Base-by-base conservation (phyloP, 306 rosid genomes). In the Acacia confusa region DNA sequence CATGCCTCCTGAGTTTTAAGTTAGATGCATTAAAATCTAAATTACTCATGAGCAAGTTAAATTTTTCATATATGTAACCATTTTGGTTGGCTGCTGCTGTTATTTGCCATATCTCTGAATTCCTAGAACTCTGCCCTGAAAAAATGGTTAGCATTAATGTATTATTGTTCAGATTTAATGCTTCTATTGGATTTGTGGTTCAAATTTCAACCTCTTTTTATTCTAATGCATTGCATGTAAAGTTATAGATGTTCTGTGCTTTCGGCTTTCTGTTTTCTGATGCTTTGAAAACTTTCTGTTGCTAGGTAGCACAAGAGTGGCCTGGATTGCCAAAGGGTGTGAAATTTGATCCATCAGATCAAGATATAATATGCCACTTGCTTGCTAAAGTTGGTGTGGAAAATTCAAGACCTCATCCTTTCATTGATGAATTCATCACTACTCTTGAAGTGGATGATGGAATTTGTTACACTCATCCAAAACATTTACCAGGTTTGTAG, bases 321-420 rank as follows among this genome's bases (percentile, higher is more conserved):
- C 97, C 97, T 22, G 98, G 98, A 80, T 83, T 94, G 64, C 98
- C 98, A 15, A 89, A 87, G 82, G 98, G 98, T 27, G 98, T 94
- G 64, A 94, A 94, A 81, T 94, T 94, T 86, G 94, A 92, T 85
- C 98, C 98, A 52, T 87, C 97, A 3, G 97, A 94, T 80, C 96
- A 88, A 40, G 98, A 92, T 83, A 88, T 92, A 69, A 88, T 92
- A 20, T 85, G 86, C 87, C 97, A 94, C 81, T 89, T 94, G 82
- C 86, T 88, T 70, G 92, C 96, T 41, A 94, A 94, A 85, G 85
- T 69, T 78, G 92, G 94, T 72, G 80, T 45, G 60, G 91, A 44
- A 52, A 81, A 78, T 69, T 43, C 78, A 27, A 89, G 85, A 48
- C 84, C 92, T 69, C 98, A 94, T 82, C 97, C 94, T 72, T 94